Evolutionary conservation across 805 yeast genomes (phyloP).

Genomic region (Candida maltosa): DNA sequence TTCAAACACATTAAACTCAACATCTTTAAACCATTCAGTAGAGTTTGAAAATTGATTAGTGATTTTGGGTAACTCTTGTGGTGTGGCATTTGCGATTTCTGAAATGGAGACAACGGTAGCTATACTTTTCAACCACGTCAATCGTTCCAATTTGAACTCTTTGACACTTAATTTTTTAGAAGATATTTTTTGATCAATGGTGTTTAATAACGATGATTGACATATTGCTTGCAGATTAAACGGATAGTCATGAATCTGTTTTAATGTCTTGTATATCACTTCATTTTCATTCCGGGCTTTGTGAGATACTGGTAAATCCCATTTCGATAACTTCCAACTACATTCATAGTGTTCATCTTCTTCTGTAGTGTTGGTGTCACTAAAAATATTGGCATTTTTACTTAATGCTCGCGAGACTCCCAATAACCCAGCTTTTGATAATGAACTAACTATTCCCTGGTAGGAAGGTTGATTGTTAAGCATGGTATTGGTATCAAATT

Average conservation of each 20-base stretch:
- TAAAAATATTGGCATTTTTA: constrained; percentile 12
- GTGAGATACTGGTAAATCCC: constrained; percentile 64
- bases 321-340: constrained; percentile 73
- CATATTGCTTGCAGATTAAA: constrained; percentile 12
- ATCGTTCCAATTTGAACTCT: constrained; percentile 12
- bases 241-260: constrained; percentile 39
- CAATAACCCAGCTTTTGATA: constrained; percentile 50
- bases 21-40: constrained; percentile 34
- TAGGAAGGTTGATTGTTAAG: constrained; percentile 8
- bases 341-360: constrained; percentile 46
- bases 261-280: constrained; percentile 51
- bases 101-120: constrained; percentile 21
- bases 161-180: constrained; percentile 12
- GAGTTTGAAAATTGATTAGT: constrained; percentile 11
- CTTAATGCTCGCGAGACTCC: constrained; percentile 53
- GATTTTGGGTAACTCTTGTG: background rate
- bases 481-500: constrained; percentile 42
- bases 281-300: constrained; percentile 37
- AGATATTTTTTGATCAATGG: constrained; percentile 12
- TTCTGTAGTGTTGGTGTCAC: background rate
- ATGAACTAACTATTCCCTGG: constrained; percentile 27
- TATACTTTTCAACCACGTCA: constrained; percentile 23
- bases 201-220: constrained; percentile 15
- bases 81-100: constrained; percentile 1
- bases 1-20: constrained; percentile 36